Conservation (phyloP, 768 basidiomycete genomes). For the Kwoniella botswanensis region DNA sequence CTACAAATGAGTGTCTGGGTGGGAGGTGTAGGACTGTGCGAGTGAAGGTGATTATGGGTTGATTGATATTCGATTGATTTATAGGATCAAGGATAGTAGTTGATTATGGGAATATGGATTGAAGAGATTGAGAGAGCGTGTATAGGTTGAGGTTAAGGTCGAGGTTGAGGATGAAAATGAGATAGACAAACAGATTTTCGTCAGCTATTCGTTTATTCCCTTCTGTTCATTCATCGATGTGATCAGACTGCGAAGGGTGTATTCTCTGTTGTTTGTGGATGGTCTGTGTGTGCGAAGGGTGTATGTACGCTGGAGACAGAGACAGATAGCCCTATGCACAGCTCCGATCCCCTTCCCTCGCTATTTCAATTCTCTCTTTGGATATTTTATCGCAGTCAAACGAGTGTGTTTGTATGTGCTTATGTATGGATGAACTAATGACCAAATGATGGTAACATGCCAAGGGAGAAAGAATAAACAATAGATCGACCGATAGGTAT, state of each 20-base stretch:
- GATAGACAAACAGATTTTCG: neutral
- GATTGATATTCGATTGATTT: neutral
- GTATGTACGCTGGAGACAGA: too few species aligned
- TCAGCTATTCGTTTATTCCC: slow-evolving; percentile 1
- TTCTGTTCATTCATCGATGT: neutral
- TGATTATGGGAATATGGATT: neutral
- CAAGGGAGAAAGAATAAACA: too few species aligned
- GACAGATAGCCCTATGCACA: too few species aligned
- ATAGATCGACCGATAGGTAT: neutral
- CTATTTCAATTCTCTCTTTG: too few species aligned
- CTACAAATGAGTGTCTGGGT: slow-evolving; percentile 20
- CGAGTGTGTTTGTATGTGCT: neutral
- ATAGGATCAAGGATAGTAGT: neutral
- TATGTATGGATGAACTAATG: neutral
- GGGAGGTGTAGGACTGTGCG: slow-evolving; percentile 1
- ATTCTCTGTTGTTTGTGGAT: too few species aligned
- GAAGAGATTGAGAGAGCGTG: neutral
- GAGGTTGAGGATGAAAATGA: neutral
- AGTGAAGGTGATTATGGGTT: neutral
- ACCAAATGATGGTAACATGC: too few species aligned
- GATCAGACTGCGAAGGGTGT: neutral
- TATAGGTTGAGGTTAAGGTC: neutral
- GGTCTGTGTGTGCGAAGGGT: too few species aligned
- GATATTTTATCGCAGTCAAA: too few species aligned
- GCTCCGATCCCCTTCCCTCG: too few species aligned